Base-by-base conservation (phyloP, 2,329 filamentous ascomycete species). In the Pseudocercospora musae region DNA sequence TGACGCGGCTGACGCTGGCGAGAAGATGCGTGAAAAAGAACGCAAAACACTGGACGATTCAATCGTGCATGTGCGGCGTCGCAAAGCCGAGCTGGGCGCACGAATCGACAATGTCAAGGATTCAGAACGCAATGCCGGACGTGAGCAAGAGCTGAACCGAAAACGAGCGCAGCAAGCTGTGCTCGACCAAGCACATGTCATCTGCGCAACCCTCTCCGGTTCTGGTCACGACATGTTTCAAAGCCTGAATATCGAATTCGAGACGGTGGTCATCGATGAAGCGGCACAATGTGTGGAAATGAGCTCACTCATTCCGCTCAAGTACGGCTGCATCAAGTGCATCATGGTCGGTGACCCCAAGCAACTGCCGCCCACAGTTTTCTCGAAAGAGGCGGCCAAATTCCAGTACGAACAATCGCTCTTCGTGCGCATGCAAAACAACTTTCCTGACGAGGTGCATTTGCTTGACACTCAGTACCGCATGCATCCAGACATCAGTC, bases 201-300 rank as follows among this genome's bases (percentile, higher is more conserved):
- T 99, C 29, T 99, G 95, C 76, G 91, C 94, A 46, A 99, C 95
- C 0, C 86, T 99, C 55, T 97, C 93, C 75, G 95, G 94, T 71
- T 94, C 90, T 76, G 95, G 95, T 3, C 96, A 99, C 72, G 95
- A 99, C 69, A 96, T 98, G 87, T 96, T 99, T 79, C 92, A 94
- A 77, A 90, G 89, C 70, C 79, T 99, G 60, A 93, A 91, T 70
- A 92, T 99, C 57, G 95, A 99, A 76, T 99, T 99, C 69, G 95
- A 99, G 78, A 98, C 95, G 0, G 95, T 99, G 68, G 91, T 99
- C 69, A 97, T 99, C 66, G 95, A 99, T 71, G 95, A 99, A 79
- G 95, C 95, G 3, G 95, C 95, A 15, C 95, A 99, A 82, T 99
- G 94, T 76, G 96, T 99, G 64, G 95, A 99, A 79, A 84, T 99